Evolutionary conservation across 1,284 basidiomycete species (phyloP).

Genomic region (Puccinia coronata): DNA sequence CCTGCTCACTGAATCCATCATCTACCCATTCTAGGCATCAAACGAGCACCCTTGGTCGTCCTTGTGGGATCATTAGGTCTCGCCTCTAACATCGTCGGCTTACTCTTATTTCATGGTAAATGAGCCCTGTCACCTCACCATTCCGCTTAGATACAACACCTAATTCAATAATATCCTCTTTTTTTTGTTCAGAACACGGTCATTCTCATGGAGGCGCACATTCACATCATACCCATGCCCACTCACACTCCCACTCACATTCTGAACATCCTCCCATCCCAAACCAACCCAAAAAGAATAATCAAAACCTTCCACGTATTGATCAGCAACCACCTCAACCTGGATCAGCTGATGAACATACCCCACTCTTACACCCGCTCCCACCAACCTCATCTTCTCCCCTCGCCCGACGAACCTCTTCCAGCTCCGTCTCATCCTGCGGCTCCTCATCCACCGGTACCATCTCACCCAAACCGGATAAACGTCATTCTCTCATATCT

Average conservation of each 20-base stretch:
- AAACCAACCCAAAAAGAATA: background rate
- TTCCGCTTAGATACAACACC: background rate
- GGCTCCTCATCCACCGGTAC: background rate
- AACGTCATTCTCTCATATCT: background rate
- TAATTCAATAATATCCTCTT: background rate
- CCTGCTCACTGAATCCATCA: constrained; percentile 20
- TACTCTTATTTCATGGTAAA: constrained; percentile 97
- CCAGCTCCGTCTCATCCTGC: constrained; percentile 20
- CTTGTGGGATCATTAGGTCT: constrained; percentile 87
- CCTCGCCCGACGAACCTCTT: constrained; percentile 5
- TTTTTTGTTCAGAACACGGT: constrained; percentile 8
- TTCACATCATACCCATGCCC: too few species aligned
- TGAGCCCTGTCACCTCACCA: constrained; percentile 55
- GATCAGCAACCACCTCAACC: background rate
- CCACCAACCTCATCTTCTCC: background rate
- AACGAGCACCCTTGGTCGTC: constrained; percentile 81
- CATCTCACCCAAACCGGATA: background rate
- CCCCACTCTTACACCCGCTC: constrained; percentile 14
- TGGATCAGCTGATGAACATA: constrained; percentile 14
- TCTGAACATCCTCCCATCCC: background rate
- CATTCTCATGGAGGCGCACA: constrained; percentile 13
- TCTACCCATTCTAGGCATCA: constrained; percentile 70
- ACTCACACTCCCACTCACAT: constrained; percentile 49
- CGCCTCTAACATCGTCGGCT: constrained; percentile 85
- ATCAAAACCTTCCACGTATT: background rate